These are phyloP conservation scores for Globisporangium sylvaticum DNA, from an alignment of 352 stramenopile genomes.

Conservation along the genomic window DNA sequence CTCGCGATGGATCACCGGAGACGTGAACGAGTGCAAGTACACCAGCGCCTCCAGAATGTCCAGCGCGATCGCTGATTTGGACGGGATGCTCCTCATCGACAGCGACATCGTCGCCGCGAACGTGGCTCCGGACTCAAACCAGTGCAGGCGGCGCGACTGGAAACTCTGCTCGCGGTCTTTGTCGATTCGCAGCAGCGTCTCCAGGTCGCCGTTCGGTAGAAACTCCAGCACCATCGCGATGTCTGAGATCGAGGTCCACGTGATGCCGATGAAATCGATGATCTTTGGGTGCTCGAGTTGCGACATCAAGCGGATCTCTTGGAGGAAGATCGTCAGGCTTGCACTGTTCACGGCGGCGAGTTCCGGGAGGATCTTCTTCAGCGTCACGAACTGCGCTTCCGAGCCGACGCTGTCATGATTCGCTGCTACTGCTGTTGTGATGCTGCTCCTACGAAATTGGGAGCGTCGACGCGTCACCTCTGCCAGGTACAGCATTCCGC, in stretches of 20 bases:
- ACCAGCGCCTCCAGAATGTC: slow-evolving; percentile 78
- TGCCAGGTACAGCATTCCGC: slow-evolving; percentile 12
- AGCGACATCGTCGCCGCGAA: slow-evolving; percentile 26
- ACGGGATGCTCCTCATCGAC: slow-evolving; percentile 15
- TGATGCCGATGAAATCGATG: slow-evolving; percentile 81
- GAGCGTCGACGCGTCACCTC: slow-evolving; percentile 5
- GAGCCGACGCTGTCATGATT: neutral
- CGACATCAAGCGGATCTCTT: slow-evolving; percentile 81
- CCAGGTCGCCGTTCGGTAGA: slow-evolving; percentile 71
- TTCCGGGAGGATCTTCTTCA: slow-evolving; percentile 84
- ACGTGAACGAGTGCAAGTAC: slow-evolving; percentile 82
- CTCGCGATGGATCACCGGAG: slow-evolving; percentile 76
- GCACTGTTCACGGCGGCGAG: slow-evolving; percentile 31
- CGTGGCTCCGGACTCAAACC: slow-evolving; percentile 2
- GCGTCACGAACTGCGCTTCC: slow-evolving; percentile 14
- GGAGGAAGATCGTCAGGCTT: slow-evolving; percentile 39
- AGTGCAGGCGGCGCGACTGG: slow-evolving; percentile 9
- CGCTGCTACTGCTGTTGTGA: neutral
- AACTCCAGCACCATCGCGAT: slow-evolving; percentile 81
- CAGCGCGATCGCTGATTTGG: slow-evolving; percentile 54
- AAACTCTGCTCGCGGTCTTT: slow-evolving; percentile 12
- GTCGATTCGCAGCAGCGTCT: slow-evolving; percentile 49
- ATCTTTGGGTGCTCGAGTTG: slow-evolving; percentile 76
- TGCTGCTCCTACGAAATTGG: neutral
- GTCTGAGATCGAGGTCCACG: slow-evolving; percentile 78